Evolutionary conservation across 176 grass and related monocot species (phyloP), one percentile per base, ranked within the genome.

Genomic region (Carex littledalei): DNA sequence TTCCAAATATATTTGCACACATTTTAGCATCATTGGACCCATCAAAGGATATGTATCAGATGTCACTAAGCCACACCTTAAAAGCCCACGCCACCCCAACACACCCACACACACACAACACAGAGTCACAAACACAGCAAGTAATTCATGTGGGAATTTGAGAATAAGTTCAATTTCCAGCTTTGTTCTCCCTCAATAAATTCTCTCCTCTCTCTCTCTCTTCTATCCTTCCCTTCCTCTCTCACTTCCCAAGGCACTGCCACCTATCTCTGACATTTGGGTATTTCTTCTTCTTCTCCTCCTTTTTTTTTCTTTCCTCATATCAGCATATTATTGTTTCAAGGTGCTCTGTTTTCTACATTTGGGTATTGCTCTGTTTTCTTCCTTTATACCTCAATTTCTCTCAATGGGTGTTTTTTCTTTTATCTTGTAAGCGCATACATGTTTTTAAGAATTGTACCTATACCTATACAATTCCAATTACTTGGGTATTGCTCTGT

Each of bases 171-270:
- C 73, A 56, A 32, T 55, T 56, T 56, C 50, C 49, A 56, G 50
- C 73, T 78, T 56, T 78, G 73, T 78, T 16, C 73, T 14, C 49
- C 50, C 73, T 78, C 73, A 78, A 16, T 78, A 78, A 78, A 78
- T 31, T 78, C 50, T 45, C 35, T 22, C 17, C 2, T 17, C 77
- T 13, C 56, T 61, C 14, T 66, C 37, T 82, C 57, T 32, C n/a
- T 58, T 20, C 31, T 18, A 16, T 57, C 14, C 9, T 34, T 13
- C 18, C 53, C 9, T 34, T 13, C 18, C 53, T 32, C 81, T 83
- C 20, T 68, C 62, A 68, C 21, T 81, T 81, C 58, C 10, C 81
- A 67, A 83, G 61, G 59, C 59, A 47, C 13, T 67, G 56, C 41
- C 59, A 64, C 37, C 20, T 18, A 47, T 26, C 58, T 52, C 60